These are phyloP conservation scores for Chloromonas sp. DNA, from an alignment of 163 green algal species.

Conservation along the genomic window DNA sequence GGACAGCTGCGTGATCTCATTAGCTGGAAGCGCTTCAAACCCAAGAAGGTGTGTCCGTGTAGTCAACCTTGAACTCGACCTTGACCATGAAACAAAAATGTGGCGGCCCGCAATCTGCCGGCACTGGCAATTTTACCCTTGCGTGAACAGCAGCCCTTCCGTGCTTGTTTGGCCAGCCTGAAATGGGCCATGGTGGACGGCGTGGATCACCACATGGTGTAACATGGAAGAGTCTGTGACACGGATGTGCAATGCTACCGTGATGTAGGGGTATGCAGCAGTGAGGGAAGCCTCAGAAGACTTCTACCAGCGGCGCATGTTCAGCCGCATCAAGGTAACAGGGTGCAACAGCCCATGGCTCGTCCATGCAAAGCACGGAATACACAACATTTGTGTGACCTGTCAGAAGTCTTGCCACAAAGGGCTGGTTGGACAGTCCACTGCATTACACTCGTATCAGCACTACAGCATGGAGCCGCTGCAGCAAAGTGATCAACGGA, in stretches of 20 bases:
- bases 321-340: slow-evolving; percentile 40
- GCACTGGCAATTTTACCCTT: no score
- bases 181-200: no score
- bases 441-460: no score
- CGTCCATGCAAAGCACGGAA: no score
- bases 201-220: not conserved
- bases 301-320: slow-evolving; percentile 56
- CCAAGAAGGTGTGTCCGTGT: not conserved
- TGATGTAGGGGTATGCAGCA: slow-evolving; percentile 32
- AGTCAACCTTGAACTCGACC: not conserved
- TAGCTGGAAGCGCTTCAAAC: not conserved
- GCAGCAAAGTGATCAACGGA: not conserved
- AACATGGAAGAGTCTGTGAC: not conserved
- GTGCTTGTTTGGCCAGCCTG: no score
- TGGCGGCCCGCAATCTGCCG: no score
- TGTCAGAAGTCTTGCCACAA: no score
- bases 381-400: no score
- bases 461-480: no score
- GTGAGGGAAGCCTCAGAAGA: slow-evolving; percentile 41
- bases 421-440: no score
- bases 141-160: no score
- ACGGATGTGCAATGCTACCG: not conserved
- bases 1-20: not conserved
- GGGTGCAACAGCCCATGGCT: not conserved
- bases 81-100: no score